These are phyloP conservation scores for Silene conica DNA, from an alignment of 148 eudicot species.

Conservation along the genomic window DNA sequence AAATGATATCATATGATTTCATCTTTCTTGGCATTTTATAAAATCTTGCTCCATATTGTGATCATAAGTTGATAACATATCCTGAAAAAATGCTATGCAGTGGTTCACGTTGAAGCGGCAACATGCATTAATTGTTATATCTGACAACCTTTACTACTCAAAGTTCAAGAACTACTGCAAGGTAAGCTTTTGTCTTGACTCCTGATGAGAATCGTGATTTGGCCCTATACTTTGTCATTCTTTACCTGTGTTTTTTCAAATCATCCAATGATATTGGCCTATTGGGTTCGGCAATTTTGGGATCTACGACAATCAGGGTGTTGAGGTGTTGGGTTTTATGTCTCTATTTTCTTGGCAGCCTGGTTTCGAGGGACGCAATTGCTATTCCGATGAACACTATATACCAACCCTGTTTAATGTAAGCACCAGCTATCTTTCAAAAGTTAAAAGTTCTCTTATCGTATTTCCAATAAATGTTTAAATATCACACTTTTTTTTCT, in stretches of 20 bases:
- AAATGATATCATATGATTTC: not conserved
- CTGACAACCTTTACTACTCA: conserved; percentile 82
- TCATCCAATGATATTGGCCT: no score
- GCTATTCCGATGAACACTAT: conserved; percentile 91
- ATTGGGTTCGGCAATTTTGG: no score
- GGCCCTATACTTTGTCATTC: not conserved
- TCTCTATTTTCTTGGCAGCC: conserved; percentile 41
- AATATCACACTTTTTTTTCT: conserved; percentile 1
- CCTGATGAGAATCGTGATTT: no score
- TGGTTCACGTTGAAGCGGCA: conserved; percentile 99
- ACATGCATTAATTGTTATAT: conserved; percentile 64
- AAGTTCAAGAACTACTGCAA: conserved; percentile 73
- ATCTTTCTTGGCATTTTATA: not conserved
- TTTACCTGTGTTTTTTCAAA: not conserved
- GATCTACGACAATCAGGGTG: not conserved
- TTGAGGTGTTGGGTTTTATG: conserved; percentile 6
- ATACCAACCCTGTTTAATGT: conserved; percentile 88
- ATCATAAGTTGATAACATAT: not conserved
- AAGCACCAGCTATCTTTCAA: conserved; percentile 27
- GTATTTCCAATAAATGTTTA: not conserved
- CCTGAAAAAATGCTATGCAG: conserved; percentile 39
- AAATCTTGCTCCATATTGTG: not conserved
- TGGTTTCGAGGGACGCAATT: conserved; percentile 69
- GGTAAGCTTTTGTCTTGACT: conserved; percentile 30
- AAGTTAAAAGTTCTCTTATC: not conserved